Conservation (phyloP, 1,284 basidiomycete genomes). For the Gastroboletus turbinatus region DNA sequence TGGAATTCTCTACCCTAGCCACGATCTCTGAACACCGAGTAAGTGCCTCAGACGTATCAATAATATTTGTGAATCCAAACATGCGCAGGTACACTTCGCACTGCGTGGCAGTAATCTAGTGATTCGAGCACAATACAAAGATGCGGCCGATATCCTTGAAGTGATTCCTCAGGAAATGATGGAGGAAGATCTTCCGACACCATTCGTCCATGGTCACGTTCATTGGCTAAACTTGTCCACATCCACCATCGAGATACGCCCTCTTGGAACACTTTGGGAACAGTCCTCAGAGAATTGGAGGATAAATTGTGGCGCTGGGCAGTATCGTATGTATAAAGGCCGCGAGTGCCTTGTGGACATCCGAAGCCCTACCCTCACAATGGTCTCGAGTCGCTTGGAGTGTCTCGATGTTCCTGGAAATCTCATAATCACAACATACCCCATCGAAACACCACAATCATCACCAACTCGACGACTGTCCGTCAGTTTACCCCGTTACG, state of each 20-base stretch:
- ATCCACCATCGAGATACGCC: slow-evolving; percentile 38
- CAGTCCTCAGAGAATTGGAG: slow-evolving; percentile 20
- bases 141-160: slow-evolving; percentile 24
- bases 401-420: background rate
- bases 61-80: background rate
- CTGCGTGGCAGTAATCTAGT: background rate
- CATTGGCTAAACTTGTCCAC: slow-evolving; percentile 42
- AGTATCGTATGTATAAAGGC: background rate
- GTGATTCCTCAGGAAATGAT: slow-evolving; percentile 39
- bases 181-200: slow-evolving; percentile 37
- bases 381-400: background rate
- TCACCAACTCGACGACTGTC: slow-evolving; percentile 7
- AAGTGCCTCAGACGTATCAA: background rate
- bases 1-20: slow-evolving; percentile 38
- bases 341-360: background rate
- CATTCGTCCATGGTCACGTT: slow-evolving; percentile 33
- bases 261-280: slow-evolving; percentile 24
- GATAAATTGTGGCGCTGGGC: background rate
- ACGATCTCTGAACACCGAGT: slow-evolving; percentile 25
- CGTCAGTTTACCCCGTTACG: slow-evolving; percentile 36
- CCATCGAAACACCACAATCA: background rate
- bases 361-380: background rate
- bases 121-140: background rate
- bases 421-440: background rate
- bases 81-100: slow-evolving; percentile 31